Percentiles rank a stretch among this genome's conserved stretches.
Evolutionary conservation across 805 yeast species (phyloP).

Genomic region (Yarrowia bubula): DNA sequence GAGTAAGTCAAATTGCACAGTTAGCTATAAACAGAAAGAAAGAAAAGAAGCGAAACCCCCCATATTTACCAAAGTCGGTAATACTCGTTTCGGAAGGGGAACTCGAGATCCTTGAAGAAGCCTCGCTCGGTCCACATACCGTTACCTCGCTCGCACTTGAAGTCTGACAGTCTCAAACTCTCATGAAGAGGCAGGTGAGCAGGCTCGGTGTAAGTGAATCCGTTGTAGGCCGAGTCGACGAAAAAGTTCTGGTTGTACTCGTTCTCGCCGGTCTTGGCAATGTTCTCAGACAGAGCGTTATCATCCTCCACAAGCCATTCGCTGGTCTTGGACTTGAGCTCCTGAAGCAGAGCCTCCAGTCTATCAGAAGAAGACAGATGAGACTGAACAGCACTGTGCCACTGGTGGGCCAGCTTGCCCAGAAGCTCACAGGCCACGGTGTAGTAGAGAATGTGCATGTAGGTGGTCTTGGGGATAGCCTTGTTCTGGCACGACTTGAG

Average conservation of each 20-base stretch:
- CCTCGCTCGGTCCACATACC: conserved; percentile 12
- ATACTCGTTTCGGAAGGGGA: conserved; percentile 14
- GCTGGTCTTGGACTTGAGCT: not conserved
- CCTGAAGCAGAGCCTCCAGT: not conserved
- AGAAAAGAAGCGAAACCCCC: not conserved
- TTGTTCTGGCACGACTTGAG: conserved; percentile 1
- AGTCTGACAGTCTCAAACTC: not conserved
- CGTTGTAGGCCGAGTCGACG: conserved; percentile 14
- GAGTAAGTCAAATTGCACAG: no score
- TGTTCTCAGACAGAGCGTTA: conserved; percentile 1
- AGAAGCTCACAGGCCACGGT: conserved; percentile 6
- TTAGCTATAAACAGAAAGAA: not conserved
- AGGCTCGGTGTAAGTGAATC: not conserved
- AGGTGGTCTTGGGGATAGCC: not conserved
- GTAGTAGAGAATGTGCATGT: not conserved
- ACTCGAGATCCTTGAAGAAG: conserved; percentile 1
- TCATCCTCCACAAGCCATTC: conserved; percentile 5
- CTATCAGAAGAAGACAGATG: not conserved
- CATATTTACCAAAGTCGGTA: conserved; percentile 2
- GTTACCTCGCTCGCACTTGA: conserved; percentile 7
- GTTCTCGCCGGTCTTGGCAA: conserved; percentile 11
- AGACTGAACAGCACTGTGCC: conserved; percentile 4
- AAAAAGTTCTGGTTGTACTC: conserved; percentile 22
- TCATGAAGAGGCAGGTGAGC: not conserved
- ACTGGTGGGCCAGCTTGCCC: not conserved